Base-by-base conservation (phyloP, 1,284 basidiomycete species). In the Termitomyces sp. region DNA sequence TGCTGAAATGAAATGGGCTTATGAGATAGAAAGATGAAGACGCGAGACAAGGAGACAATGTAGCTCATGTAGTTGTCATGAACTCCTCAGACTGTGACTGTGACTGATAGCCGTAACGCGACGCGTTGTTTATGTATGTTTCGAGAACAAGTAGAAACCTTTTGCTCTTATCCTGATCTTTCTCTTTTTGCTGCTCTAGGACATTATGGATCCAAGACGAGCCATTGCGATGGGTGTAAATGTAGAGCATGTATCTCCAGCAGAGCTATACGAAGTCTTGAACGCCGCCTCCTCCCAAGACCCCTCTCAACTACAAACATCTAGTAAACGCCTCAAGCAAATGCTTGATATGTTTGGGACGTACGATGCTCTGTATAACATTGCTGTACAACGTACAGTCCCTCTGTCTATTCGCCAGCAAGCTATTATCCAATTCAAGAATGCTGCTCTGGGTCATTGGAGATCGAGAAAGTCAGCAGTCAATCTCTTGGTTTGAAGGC, bases 371-470 rank as follows among this genome's bases (percentile, higher is more conserved):
- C 71, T 91, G 42, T 81, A 86, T 58, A 78, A 83, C 58, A 88
- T 91, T 65, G 84, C 88, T 28, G 72, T 79, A 31, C 77, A 81
- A 60, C 72, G 68, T 57, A 68, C 74, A 1, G 66, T 84, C 14
- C 81, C 86, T 14, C 64, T 88, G 26, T 70, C 70, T n/a, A 76
- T 89, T 43, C 81, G 88, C 39, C 81, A 88, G 61, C 84, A 86
- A 62, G 79, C 84, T 38, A 88, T 90, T 57, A 88, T 91, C 52
- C 88, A 91, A 62, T 86, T 91, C 68, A 91, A 91, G 67, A 91
- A 91, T 58, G 72, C 75, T 1, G 84, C 81, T 5, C 62, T 81
- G 4, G 69, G 68, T 47, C 82, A 86, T 60, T 91, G 88, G 88
- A 75, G 77, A 63, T 84, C 84, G 26, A 72, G 83, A 68, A 88